Percentiles rank a stretch among this genome's conserved stretches.
phyloP scores from a whole-genome alignment of 768 basidiomycete species.

The Lactarius indigo region DNA sequence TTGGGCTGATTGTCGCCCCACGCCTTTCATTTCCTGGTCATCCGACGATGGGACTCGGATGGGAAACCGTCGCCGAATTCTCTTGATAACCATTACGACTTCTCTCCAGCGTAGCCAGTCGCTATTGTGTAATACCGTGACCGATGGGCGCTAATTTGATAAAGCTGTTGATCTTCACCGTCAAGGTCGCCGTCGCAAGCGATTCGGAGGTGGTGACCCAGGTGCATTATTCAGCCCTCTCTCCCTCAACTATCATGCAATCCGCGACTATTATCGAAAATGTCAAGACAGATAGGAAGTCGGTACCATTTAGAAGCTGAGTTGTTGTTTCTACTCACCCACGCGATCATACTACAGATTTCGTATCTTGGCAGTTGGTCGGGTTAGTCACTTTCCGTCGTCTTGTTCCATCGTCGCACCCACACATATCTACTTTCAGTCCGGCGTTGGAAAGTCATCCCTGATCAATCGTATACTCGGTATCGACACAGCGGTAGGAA shows the following conservation, averaged over 20 bases:
- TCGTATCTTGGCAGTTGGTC: background rate
- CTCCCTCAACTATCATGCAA: background rate
- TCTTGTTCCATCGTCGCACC: background rate
- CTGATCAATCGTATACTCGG: conserved; percentile 2
- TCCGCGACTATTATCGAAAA: background rate
- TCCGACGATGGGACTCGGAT: no score
- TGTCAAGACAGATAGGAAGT: background rate
- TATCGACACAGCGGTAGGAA: background rate
- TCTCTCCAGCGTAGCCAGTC: no score
- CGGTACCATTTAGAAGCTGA: background rate
- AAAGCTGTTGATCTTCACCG: no score
- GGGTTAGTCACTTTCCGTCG: background rate
- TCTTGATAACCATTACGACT: no score
- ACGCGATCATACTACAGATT: background rate
- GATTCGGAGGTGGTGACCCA: background rate
- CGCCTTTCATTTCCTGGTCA: no score
- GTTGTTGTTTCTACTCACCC: background rate
- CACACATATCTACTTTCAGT: background rate
- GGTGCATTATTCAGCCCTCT: background rate
- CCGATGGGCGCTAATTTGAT: no score
- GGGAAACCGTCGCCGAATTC: no score
- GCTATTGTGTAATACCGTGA: no score
- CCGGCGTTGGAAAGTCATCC: conserved; percentile 3
- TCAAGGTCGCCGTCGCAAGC: no score
- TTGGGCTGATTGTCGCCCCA: no score